Evolutionary conservation across 2,329 filamentous ascomycete genomes (phyloP), one percentile per base, ranked within the genome.

Genomic region (Fusarium udum): DNA sequence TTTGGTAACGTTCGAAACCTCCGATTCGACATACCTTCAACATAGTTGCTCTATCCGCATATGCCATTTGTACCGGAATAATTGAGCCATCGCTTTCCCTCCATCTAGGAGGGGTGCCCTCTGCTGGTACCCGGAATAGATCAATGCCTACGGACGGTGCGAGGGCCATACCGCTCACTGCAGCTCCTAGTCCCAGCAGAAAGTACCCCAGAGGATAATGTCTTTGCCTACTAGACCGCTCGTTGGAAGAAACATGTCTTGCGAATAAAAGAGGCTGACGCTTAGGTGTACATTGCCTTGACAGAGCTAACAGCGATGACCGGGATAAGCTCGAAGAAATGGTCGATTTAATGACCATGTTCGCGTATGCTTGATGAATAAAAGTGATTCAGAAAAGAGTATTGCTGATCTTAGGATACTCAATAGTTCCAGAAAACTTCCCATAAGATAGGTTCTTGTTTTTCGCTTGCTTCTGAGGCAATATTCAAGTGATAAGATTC

Each of bases 221-320:
- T 24, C 16, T 31, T 22, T 51, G 48, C 22, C 22, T 12, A 24
- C 31, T 34, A 22, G 48, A 24, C 6, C 4, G 16, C 7, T 4
- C 8, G 12, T 11, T 34, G 22, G n/a, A 51, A 20, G 48, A 51
- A 24, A 6, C 6, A 14, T 24, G 12, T 51, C 31, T 51, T 14
- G 11, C 6, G 12, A 20, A 14, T 1, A 3, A 14, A 51, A 7
- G 15, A 51, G 2, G 16, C 4, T 51, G 31, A 11, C 12, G 31
- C 6, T 16, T 4, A 4, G 8, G 0, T 4, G 4, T 7, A 4
- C 1, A 20, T 34, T 5, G 31, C 6, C 22, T 24, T 20, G 48
- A 14, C 12, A 51, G 31, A 14, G 16, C 8, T 10, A 6, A 24
- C 9, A 34, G 34, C 0, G 31, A 24, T 7, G 31, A 8, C 8